These are phyloP conservation scores for Pseudogymnoascus sp. DNA, from an alignment of 2,329 filamentous ascomycete genomes.

Conservation along the genomic window DNA sequence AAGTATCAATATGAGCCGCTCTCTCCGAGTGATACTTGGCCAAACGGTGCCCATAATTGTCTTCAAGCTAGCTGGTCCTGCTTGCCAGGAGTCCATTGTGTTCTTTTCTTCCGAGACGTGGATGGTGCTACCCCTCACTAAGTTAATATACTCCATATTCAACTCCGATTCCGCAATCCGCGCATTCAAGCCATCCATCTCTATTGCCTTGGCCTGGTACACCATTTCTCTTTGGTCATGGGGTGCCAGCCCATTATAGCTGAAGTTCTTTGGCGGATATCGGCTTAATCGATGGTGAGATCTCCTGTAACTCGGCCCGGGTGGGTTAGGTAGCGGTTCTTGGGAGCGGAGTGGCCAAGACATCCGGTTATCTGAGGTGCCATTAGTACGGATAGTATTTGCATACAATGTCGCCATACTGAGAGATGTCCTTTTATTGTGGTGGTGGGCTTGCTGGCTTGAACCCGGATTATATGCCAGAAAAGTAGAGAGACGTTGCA, in stretches of 20 bases:
- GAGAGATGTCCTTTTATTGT: background rate
- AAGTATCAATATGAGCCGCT: slow-evolving; percentile 47
- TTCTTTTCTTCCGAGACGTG: background rate
- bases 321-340: background rate
- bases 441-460: background rate
- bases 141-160: background rate
- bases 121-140: background rate
- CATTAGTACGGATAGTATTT: background rate
- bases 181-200: background rate
- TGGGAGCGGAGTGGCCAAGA: background rate
- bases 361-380: background rate
- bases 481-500: slow-evolving; percentile 2
- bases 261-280: background rate
- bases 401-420: background rate
- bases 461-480: background rate
- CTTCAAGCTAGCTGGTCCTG: slow-evolving; percentile 30
- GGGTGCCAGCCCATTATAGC: background rate
- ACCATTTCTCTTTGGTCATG: background rate
- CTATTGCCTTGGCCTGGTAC: background rate
- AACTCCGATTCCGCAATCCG: background rate
- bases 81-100: background rate
- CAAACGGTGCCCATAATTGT: slow-evolving; percentile 63
- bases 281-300: background rate
- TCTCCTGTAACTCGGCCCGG: background rate
- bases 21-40: slow-evolving; percentile 47